A percentile compares a stretch with the other conserved stretches of the same genome.
Conservation (phyloP, 352 stramenopile genomes). For the Phytophthora rubi region DNA sequence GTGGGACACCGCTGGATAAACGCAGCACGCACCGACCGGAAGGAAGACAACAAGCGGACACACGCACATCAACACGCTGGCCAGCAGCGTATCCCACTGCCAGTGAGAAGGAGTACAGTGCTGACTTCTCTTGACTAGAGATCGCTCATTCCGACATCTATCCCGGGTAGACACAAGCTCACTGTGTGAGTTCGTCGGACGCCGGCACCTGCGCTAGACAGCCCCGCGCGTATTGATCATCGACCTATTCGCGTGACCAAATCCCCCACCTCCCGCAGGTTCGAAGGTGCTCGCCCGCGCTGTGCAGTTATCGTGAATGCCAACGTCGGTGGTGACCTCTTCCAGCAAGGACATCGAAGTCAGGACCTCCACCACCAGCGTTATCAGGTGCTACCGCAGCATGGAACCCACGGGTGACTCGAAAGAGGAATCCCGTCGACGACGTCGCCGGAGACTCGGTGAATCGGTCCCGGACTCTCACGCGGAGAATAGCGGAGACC, state of each 20-base stretch:
- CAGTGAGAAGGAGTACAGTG: constrained; percentile 23
- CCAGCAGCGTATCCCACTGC: constrained; percentile 22
- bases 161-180: constrained; percentile 34
- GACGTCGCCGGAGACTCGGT: constrained; percentile 17
- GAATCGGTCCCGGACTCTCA: constrained; percentile 10
- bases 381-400: not conserved
- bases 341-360: constrained; percentile 1
- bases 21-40: constrained; percentile 14
- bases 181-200: not conserved
- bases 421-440: constrained; percentile 23
- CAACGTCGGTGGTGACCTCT: not conserved
- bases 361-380: not conserved
- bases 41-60: constrained; percentile 29
- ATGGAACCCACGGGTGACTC: constrained; percentile 10
- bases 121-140: constrained; percentile 18
- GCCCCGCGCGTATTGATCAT: not conserved
- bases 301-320: constrained; percentile 14
- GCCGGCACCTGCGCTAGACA: not conserved
- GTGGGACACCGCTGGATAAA: constrained; percentile 25
- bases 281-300: not conserved
- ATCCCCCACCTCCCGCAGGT: not conserved
- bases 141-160: constrained; percentile 38
- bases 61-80: constrained; percentile 19
- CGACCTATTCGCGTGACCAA: not conserved
- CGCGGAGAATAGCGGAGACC: constrained; percentile 11